These are phyloP conservation scores for Macrocystidia cucumis DNA, from an alignment of 1,284 basidiomycete genomes.

Conservation along the genomic window DNA sequence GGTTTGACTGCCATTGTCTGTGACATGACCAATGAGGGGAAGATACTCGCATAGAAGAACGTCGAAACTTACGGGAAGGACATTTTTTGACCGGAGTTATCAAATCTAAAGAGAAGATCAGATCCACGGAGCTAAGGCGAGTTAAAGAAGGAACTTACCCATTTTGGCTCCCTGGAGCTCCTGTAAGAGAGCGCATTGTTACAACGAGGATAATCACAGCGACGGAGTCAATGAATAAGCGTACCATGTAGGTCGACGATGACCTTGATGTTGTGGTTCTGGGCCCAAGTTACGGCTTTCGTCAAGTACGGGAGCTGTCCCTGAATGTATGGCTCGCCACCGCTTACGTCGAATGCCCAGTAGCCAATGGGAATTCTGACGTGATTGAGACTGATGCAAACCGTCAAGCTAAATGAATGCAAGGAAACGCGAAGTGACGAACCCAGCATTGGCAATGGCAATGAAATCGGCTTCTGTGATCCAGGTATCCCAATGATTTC, in stretches of 20 bases:
- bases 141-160: conserved; percentile 35
- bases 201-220: background rate
- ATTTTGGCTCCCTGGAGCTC: conserved; percentile 76
- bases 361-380: conserved; percentile 86
- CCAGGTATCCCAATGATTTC: conserved; percentile 76
- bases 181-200: conserved; percentile 13
- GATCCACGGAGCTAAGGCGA: background rate
- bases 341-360: conserved; percentile 84
- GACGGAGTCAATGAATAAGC: no score
- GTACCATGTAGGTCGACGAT: conserved; percentile 76
- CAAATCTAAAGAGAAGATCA: conserved; percentile 43
- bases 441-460: conserved; percentile 71
- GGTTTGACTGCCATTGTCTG: conserved; percentile 61
- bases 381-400: conserved; percentile 58
- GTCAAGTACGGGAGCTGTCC: conserved; percentile 72
- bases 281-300: conserved; percentile 76
- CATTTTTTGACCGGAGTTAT: conserved; percentile 77
- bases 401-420: conserved; percentile 8
- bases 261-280: conserved; percentile 70
- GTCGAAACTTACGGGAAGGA: conserved; percentile 35
- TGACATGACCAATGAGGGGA: background rate
- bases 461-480: conserved; percentile 74
- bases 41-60: background rate
- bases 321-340: conserved; percentile 80
- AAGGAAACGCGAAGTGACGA: conserved; percentile 13